A percentile compares a stretch with the other conserved stretches of the same genome.
Conservation (phyloP, 768 basidiomycete species). For the Lyophyllum shimeji region DNA sequence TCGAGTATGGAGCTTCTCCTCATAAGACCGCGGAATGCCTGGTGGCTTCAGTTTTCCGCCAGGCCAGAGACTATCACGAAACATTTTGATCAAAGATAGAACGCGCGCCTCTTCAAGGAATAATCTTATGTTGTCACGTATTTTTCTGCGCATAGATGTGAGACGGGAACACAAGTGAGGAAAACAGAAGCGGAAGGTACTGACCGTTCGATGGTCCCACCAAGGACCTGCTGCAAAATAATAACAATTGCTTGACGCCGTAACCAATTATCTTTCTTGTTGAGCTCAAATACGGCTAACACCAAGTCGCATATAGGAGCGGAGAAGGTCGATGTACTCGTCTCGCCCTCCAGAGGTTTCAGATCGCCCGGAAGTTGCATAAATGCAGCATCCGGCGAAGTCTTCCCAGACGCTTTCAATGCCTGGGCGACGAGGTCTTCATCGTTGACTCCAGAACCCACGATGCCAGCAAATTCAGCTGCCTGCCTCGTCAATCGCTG, state of each 20-base stretch:
- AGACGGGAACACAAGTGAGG: neutral
- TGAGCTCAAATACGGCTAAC: slow-evolving; percentile 90
- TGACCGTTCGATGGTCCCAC: slow-evolving; percentile 93
- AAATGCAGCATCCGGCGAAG: slow-evolving; percentile 65
- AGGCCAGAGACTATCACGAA: slow-evolving; percentile 84
- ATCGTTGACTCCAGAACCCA: slow-evolving; percentile 74
- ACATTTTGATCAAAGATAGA: slow-evolving; percentile 58
- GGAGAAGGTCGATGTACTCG: slow-evolving; percentile 85
- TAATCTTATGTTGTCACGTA: slow-evolving; percentile 73
- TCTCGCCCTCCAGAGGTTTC: slow-evolving; percentile 84
- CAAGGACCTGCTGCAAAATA: slow-evolving; percentile 93
- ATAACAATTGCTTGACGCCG: slow-evolving; percentile 94
- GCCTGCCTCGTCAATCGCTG: slow-evolving; percentile 88
- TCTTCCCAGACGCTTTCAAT: slow-evolving; percentile 67
- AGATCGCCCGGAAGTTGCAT: slow-evolving; percentile 75
- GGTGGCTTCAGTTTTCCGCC: slow-evolving; percentile 71
- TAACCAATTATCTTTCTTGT: slow-evolving; percentile 97
- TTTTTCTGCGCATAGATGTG: slow-evolving; percentile 56
- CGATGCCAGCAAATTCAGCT: slow-evolving; percentile 84
- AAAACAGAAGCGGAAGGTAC: slow-evolving; percentile 16
- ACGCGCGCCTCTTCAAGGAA: slow-evolving; percentile 71
- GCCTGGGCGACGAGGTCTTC: slow-evolving; percentile 85
- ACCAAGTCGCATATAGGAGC: slow-evolving; percentile 93
- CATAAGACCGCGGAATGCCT: slow-evolving; percentile 63
- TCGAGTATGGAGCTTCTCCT: slow-evolving; percentile 78